phyloP scores from a whole-genome alignment of 108 stramenopile genomes.

The Aurantiochytrium sp. region DNA sequence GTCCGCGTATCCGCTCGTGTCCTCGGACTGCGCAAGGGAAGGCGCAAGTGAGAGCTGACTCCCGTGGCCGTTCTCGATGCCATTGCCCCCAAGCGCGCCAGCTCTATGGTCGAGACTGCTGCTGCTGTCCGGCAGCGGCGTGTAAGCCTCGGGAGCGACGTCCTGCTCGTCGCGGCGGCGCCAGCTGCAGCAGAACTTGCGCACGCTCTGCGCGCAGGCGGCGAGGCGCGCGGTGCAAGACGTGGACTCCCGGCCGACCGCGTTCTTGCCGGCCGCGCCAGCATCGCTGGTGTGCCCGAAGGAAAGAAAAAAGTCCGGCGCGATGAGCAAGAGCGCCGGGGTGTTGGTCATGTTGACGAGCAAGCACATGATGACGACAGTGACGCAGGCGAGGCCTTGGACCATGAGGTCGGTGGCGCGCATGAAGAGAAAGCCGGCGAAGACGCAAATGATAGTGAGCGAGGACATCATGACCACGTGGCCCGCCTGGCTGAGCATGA shows the following conservation, averaged over 20 bases:
- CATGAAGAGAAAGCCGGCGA: conserved; percentile 30
- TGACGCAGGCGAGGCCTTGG: neutral
- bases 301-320: neutral
- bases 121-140: too few species aligned
- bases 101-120: too few species aligned
- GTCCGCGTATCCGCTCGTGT: too few species aligned
- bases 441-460: conserved; percentile 15
- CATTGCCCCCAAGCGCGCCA: too few species aligned
- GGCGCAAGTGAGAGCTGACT: too few species aligned
- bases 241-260: neutral
- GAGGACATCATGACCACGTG: conserved; percentile 23
- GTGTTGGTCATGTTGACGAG: conserved; percentile 24
- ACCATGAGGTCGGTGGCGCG: neutral
- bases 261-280: neutral
- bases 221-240: too few species aligned
- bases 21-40: too few species aligned
- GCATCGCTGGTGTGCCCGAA: neutral
- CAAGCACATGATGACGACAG: neutral
- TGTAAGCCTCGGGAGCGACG: neutral
- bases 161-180: neutral
- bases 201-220: too few species aligned
- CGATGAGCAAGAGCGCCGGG: neutral
- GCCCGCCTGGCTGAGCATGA: neutral
- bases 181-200: neutral
- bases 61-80: too few species aligned